These are phyloP conservation scores for Apiospora malaysiana DNA, from an alignment of 2,329 filamentous ascomycete genomes.

Conservation along the genomic window DNA sequence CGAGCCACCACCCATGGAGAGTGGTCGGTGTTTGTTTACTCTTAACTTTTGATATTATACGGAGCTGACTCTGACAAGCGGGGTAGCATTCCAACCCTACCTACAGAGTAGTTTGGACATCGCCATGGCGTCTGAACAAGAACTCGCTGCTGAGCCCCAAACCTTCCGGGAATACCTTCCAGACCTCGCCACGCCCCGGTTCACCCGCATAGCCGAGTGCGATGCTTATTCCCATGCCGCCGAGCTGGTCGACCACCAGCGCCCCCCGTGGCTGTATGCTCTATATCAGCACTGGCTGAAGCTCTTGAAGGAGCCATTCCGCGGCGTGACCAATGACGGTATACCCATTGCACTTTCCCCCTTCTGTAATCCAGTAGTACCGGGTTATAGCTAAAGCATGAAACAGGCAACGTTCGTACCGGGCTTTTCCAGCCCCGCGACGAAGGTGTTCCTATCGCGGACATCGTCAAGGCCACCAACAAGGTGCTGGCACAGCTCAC, in stretches of 20 bases:
- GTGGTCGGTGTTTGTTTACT: not conserved
- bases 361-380: constrained; percentile 38
- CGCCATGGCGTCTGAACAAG: not conserved
- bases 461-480: constrained; percentile 60
- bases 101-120: no score
- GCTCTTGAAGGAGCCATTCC: constrained; percentile 69
- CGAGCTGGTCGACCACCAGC: constrained; percentile 61
- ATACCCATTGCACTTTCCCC: constrained; percentile 41
- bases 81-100: not conserved
- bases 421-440: constrained; percentile 66
- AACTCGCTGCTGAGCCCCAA: not conserved
- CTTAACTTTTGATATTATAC: not conserved
- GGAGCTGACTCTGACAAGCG: no score
- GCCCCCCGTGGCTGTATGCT: constrained; percentile 71
- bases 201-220: constrained; percentile 67
- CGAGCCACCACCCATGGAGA: no score
- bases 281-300: constrained; percentile 65
- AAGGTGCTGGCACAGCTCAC: constrained; percentile 53
- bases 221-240: constrained; percentile 67
- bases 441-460: constrained; percentile 64
- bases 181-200: constrained; percentile 65
- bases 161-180: constrained; percentile 56
- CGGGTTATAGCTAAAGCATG: not conserved
- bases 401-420: constrained; percentile 49
- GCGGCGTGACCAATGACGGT: constrained; percentile 71